Evolutionary conservation across 169 alveolate genomes (phyloP).

Genomic region (Amoebophrya sp.): DNA sequence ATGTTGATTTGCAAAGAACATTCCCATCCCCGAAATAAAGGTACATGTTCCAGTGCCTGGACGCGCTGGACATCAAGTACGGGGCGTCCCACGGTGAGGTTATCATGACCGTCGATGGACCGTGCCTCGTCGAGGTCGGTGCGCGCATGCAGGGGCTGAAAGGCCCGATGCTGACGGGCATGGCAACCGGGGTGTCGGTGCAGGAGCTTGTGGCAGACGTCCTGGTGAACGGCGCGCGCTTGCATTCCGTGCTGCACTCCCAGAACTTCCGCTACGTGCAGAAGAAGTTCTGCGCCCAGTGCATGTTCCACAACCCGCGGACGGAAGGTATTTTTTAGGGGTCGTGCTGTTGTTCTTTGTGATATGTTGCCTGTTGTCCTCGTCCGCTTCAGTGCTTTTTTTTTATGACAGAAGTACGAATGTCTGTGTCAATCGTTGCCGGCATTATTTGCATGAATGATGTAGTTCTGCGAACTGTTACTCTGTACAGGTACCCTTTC

Average conservation of each 20-base stretch:
- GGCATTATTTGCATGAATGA: too few species aligned
- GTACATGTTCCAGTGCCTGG: neutral
- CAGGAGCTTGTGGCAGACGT: neutral
- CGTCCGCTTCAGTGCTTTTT: too few species aligned
- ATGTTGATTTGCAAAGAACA: too few species aligned
- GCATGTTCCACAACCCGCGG: neutral
- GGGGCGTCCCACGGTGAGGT: neutral
- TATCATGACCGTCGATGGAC: neutral
- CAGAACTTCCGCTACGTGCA: conserved; percentile 16
- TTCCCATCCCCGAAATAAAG: too few species aligned
- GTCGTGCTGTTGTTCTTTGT: too few species aligned
- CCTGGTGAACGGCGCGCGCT: neutral
- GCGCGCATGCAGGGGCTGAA: conserved; percentile 3
- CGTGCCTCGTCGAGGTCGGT: neutral
- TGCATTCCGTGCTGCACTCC: neutral
- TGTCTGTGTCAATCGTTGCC: too few species aligned
- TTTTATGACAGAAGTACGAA: too few species aligned
- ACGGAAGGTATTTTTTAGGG: neutral
- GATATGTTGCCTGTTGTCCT: too few species aligned
- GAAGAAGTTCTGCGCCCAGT: neutral
- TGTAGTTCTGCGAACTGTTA: too few species aligned
- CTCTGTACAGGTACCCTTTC: too few species aligned
- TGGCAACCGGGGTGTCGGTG: neutral
- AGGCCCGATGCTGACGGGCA: conserved; percentile 26
- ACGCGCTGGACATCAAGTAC: conserved; percentile 17